Conservation (phyloP, 1,284 basidiomycete species). For the Irpex sp. region DNA sequence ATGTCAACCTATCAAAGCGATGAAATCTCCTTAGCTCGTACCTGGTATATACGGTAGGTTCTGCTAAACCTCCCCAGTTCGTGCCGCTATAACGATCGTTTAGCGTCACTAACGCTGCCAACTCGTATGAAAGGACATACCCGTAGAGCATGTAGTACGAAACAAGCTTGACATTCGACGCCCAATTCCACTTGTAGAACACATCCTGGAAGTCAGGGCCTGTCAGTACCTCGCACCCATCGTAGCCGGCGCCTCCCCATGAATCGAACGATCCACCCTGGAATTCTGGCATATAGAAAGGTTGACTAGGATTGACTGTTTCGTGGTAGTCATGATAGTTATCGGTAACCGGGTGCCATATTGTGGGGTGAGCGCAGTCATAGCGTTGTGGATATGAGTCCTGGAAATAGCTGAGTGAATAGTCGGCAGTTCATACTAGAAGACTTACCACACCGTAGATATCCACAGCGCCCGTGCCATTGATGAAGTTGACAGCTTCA, state of each 20-base stretch:
- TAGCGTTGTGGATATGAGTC: conserved; percentile 73
- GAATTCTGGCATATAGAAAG: conserved; percentile 61
- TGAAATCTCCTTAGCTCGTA: conserved; percentile 14
- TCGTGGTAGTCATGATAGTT: conserved; percentile 60
- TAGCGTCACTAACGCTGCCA: neutral
- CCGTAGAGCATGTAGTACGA: conserved; percentile 81
- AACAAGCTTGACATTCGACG: conserved; percentile 71
- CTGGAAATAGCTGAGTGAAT: conserved; percentile 19
- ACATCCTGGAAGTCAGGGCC: conserved; percentile 71
- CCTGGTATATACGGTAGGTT: conserved; percentile 57
- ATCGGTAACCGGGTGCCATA: conserved; percentile 54
- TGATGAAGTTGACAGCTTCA: conserved; percentile 59
- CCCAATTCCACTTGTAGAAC: conserved; percentile 73
- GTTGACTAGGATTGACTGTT: conserved; percentile 51
- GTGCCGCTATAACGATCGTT: conserved; percentile 50
- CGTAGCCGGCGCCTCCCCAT: conserved; percentile 66
- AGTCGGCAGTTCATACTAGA: neutral
- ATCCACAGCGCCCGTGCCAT: conserved; percentile 58
- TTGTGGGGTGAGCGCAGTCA: conserved; percentile 64
- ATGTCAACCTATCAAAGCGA: neutral
- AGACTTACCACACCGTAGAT: conserved; percentile 43
- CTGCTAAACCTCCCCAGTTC: conserved; percentile 74
- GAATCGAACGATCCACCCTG: conserved; percentile 64
- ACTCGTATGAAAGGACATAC: conserved; percentile 30
- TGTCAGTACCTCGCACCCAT: conserved; percentile 52